Conservation (phyloP, 2,329 filamentous ascomycete species). For the Penicillium decumbens region DNA sequence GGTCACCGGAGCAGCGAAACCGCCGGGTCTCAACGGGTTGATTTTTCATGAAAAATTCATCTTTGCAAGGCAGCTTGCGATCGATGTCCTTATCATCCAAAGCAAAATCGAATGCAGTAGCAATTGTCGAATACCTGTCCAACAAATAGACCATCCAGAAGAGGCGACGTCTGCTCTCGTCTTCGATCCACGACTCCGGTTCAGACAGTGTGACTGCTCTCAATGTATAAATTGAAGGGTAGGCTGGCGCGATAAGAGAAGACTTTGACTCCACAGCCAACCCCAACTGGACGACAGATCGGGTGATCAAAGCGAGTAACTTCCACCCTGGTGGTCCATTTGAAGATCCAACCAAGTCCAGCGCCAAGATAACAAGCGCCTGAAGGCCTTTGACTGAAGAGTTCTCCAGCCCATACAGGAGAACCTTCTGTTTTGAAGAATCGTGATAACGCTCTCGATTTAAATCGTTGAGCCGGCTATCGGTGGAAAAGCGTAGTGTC, state of each 20-base stretch:
- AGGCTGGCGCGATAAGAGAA: conserved; percentile 69
- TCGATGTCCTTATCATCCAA: conserved; percentile 87
- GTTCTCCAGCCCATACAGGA: conserved; percentile 83
- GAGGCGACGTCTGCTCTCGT: conserved; percentile 74
- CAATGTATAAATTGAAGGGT: conserved; percentile 82
- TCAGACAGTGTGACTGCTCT: conserved; percentile 81
- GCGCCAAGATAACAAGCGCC: conserved; percentile 76
- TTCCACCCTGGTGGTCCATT: conserved; percentile 93
- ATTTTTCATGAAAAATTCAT: conserved; percentile 80
- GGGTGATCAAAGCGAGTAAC: conserved; percentile 78
- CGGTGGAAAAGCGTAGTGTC: conserved; percentile 76
- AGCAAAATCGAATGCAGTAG: conserved; percentile 88
- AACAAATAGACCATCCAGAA: conserved; percentile 95
- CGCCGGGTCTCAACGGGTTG: conserved; percentile 78
- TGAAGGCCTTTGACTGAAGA: conserved; percentile 84
- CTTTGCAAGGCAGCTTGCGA: conserved; percentile 76
- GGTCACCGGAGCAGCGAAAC: conserved; percentile 58
- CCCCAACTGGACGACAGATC: conserved; percentile 82
- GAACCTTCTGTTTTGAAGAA: conserved; percentile 76
- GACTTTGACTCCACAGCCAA: conserved; percentile 79
- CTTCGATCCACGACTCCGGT: conserved; percentile 79
- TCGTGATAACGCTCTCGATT: conserved; percentile 71
- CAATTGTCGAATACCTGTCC: conserved; percentile 83
- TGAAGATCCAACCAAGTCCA: conserved; percentile 79
- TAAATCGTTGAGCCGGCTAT: conserved; percentile 67